Evolutionary conservation across 257 asterid genomes (phyloP).

Genomic region (Solanum sejunctum): DNA sequence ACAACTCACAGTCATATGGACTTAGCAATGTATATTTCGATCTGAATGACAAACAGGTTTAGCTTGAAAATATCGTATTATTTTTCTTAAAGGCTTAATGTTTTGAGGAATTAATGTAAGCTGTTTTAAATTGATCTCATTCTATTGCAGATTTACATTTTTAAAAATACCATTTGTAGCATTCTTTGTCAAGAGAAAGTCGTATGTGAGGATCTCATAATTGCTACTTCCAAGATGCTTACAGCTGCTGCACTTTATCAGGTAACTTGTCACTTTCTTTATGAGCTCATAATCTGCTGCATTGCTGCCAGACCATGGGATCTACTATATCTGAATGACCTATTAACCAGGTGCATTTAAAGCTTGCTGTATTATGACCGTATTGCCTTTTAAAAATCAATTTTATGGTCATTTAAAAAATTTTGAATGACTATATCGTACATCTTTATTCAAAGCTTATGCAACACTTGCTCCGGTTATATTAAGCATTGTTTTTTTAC

Average conservation of each 20-base stretch:
- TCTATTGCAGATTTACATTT: constrained; percentile 44
- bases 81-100: neutral
- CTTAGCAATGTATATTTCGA: constrained; percentile 52
- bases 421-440: neutral
- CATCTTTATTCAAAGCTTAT: neutral
- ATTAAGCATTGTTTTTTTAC: neutral
- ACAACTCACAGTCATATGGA: constrained; percentile 31
- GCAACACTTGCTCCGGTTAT: neutral
- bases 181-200: constrained; percentile 52
- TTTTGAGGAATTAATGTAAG: neutral
- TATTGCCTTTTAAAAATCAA: neutral
- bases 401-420: neutral
- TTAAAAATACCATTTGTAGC: constrained; percentile 38
- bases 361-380: neutral
- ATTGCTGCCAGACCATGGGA: neutral
- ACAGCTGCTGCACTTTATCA: constrained; percentile 64
- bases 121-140: constrained; percentile 11
- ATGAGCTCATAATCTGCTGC: neutral
- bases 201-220: constrained; percentile 49
- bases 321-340: neutral
- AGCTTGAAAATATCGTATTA: constrained; percentile 1
- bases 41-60: constrained; percentile 82
- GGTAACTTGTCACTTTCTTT: constrained; percentile 25
- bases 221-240: constrained; percentile 54
- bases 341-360: neutral